Conservation (phyloP, 495 filamentous ascomycete species). For the Aspergillus sclerotioniger region DNA sequence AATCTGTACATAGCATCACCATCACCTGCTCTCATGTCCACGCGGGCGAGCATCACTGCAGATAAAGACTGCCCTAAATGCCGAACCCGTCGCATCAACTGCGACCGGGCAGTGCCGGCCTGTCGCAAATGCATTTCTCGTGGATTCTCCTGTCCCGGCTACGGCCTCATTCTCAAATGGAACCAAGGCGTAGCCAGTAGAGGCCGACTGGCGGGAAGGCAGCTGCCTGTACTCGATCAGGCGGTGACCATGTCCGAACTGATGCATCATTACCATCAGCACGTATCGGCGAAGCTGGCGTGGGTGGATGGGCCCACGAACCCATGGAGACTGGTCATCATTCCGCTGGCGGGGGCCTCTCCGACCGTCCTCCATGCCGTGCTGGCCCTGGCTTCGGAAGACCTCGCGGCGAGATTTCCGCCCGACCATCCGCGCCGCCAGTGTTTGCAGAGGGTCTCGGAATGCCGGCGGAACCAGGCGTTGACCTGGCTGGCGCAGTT, state of each 20-base stretch:
- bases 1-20: too few species aligned
- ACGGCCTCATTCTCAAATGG: conserved; percentile 41
- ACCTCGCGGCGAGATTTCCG: conserved; percentile 21
- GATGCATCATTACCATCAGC: conserved; percentile 23
- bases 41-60: not conserved
- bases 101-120: conserved; percentile 34
- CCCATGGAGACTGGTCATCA: conserved; percentile 27
- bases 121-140: conserved; percentile 36
- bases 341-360: conserved; percentile 24
- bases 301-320: conserved; percentile 27
- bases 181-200: conserved; percentile 32
- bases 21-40: too few species aligned
- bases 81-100: conserved; percentile 50
- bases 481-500: too few species aligned
- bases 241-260: conserved; percentile 3
- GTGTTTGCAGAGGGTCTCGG: conserved; percentile 15
- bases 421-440: conserved; percentile 9
- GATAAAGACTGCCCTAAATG: conserved; percentile 41
- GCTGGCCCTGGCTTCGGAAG: conserved; percentile 26
- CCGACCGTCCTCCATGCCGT: conserved; percentile 27
- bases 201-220: conserved; percentile 29
- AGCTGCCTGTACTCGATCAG: conserved; percentile 1
- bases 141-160: conserved; percentile 46
- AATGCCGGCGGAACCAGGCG: too few species aligned
- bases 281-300: conserved; percentile 21